These are phyloP conservation scores for Coniosporium tulheliwenetii DNA, from an alignment of 2,329 filamentous ascomycete species.

Conservation along the genomic window DNA sequence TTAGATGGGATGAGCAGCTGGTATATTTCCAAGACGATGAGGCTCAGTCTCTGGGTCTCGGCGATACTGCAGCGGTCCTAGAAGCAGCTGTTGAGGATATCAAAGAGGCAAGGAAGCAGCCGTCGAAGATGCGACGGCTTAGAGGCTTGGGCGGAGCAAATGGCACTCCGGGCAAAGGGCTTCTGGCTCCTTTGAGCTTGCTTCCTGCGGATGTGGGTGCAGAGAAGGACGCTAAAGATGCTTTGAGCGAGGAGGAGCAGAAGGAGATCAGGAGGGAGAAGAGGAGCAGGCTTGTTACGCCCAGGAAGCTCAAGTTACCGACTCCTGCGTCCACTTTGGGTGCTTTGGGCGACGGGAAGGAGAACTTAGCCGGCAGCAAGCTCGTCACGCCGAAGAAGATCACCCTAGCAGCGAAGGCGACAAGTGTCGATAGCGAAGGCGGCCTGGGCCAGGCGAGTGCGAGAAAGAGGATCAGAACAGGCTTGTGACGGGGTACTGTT, in stretches of 20 bases:
- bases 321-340: not conserved
- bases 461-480: not conserved
- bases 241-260: not conserved
- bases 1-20: conserved; percentile 31
- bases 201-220: conserved; percentile 7
- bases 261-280: not conserved
- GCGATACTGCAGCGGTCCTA: not conserved
- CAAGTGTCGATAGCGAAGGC: not conserved
- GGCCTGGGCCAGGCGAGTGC: not conserved
- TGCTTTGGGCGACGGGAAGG: not conserved
- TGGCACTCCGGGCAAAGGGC: conserved; percentile 20
- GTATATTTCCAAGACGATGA: conserved; percentile 24
- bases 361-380: no score
- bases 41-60: not conserved
- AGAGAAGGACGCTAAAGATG: not conserved
- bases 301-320: not conserved
- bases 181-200: conserved; percentile 14
- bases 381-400: not conserved
- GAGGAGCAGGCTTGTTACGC: not conserved
- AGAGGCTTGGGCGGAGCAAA: conserved; percentile 18
- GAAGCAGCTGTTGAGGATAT: not conserved
- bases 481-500: not conserved
- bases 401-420: not conserved
- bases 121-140: conserved; percentile 16
- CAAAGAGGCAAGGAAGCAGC: not conserved